Percentiles rank a stretch among this genome's conserved stretches.
phyloP scores from a whole-genome alignment of 495 filamentous ascomycete genomes.

The Aspergillus ostianus region DNA sequence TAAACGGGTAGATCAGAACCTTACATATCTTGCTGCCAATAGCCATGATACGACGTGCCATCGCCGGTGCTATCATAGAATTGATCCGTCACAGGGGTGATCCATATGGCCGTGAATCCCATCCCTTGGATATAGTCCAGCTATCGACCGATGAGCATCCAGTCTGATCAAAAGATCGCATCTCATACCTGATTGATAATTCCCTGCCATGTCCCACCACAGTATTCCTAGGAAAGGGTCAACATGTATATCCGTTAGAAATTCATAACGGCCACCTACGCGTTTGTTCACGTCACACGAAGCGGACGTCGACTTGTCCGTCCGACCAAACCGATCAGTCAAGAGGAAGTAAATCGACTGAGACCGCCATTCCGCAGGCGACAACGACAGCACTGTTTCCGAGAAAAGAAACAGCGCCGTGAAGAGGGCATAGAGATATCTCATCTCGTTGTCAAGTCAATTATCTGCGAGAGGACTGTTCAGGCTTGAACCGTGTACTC shows the following conservation, averaged over 20 bases:
- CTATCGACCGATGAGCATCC: slow-evolving; percentile 25
- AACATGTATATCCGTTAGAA: background rate
- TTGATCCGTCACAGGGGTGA: slow-evolving; percentile 69
- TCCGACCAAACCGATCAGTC: slow-evolving; percentile 72
- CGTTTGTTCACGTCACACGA: slow-evolving; percentile 45
- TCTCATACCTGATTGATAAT: background rate
- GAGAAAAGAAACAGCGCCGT: background rate
- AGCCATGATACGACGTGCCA: slow-evolving; percentile 68
- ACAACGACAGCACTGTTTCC: slow-evolving; percentile 26
- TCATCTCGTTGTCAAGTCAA: background rate
- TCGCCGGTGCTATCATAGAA: slow-evolving; percentile 49
- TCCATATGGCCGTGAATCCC: slow-evolving; percentile 84
- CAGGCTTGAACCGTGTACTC: background rate
- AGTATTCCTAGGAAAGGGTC: background rate
- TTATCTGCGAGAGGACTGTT: too few species aligned
- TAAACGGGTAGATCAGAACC: slow-evolving; percentile 1
- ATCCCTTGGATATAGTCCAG: slow-evolving; percentile 63
- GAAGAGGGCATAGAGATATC: background rate
- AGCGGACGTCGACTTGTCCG: slow-evolving; percentile 60
- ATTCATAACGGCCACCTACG: slow-evolving; percentile 15
- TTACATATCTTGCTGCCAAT: slow-evolving; percentile 69
- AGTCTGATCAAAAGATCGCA: background rate
- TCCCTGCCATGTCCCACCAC: background rate
- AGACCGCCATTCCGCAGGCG: slow-evolving; percentile 56
- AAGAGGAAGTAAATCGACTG: slow-evolving; percentile 73